These are phyloP conservation scores for Ustilago crameri DNA, from an alignment of 1,284 basidiomycete genomes.

Conservation along the genomic window DNA sequence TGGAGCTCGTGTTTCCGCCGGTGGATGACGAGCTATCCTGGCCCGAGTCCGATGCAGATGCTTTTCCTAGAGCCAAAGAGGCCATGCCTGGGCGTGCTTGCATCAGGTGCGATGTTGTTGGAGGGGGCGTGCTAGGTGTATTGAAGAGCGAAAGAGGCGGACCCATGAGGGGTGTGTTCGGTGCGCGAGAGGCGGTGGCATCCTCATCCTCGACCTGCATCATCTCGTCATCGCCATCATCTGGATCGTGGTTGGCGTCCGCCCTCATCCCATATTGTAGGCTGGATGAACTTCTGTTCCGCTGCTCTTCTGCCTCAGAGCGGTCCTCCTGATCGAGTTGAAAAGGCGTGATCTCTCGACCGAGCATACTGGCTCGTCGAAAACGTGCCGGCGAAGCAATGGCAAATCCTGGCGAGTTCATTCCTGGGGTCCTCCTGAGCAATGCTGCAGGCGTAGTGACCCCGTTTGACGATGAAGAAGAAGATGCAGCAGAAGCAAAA, in stretches of 20 bases:
- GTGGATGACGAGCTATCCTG: constrained; percentile 45
- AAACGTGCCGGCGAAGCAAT: constrained; percentile 39
- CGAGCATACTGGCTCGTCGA: constrained; percentile 54
- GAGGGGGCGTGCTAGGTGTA: constrained; percentile 32
- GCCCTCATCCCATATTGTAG: constrained; percentile 12
- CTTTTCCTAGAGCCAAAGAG: constrained; percentile 19
- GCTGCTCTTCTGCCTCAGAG: constrained; percentile 12
- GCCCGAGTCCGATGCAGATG: constrained; percentile 45
- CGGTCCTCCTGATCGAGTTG: constrained; percentile 30
- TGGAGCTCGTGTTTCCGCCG: background rate
- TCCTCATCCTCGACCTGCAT: constrained; percentile 40
- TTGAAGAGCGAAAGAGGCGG: constrained; percentile 29
- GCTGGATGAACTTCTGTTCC: background rate
- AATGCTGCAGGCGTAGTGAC: constrained; percentile 21
- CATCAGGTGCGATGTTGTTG: constrained; percentile 12
- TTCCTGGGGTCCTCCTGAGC: constrained; percentile 23
- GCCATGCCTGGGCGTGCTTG: constrained; percentile 6
- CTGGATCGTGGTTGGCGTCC: constrained; percentile 17
- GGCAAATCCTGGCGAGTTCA: constrained; percentile 35
- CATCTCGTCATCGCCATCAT: constrained; percentile 44
- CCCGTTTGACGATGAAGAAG: constrained; percentile 16
- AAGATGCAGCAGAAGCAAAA: constrained; percentile 17
- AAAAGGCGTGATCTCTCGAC: constrained; percentile 51
- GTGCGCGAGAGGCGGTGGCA: constrained; percentile 9
- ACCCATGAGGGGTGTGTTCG: constrained; percentile 35